Evolutionary conservation across 805 yeast species (phyloP).

Genomic region (Cyberlindnera veronae): DNA sequence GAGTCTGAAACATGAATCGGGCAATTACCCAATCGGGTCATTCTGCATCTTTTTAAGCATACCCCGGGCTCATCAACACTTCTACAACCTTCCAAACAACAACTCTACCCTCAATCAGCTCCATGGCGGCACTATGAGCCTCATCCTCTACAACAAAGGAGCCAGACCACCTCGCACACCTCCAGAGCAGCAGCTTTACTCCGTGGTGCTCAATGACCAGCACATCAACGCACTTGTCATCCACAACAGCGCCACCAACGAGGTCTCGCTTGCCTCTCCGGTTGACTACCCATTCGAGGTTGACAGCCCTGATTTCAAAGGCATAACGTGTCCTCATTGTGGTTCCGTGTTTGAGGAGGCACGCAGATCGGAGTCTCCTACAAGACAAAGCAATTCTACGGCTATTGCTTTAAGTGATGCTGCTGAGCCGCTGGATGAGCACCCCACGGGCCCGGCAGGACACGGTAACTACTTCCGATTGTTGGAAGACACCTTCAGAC

Average conservation of each 20-base stretch:
- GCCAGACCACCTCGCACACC: conserved; percentile 2
- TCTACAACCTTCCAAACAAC: too few species aligned
- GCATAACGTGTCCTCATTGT: conserved; percentile 17
- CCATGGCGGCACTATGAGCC: conserved; percentile 14
- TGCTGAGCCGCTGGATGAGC: neutral
- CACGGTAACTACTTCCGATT: conserved; percentile 23
- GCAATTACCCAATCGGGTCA: neutral
- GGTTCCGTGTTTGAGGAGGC: conserved; percentile 9
- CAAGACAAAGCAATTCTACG: neutral
- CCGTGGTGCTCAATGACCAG: conserved; percentile 16
- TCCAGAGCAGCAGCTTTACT: conserved; percentile 15
- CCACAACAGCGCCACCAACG: conserved; percentile 16
- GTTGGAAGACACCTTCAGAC: conserved; percentile 18
- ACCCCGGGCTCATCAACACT: too few species aligned
- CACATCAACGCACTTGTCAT: conserved; percentile 12
- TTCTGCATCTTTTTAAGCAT: neutral
- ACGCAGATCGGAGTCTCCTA: neutral
- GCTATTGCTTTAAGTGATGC: neutral
- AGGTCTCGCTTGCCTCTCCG: conserved; percentile 13
- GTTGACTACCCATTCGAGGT: neutral
- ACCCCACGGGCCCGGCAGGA: neutral
- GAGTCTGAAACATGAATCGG: neutral
- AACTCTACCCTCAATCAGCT: too few species aligned
- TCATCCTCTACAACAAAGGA: conserved; percentile 15
- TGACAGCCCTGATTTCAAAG: neutral